Percentiles rank a stretch among this genome's conserved stretches.
Evolutionary conservation across 306 rosid genomes (phyloP).

Genomic region (Prosopis cineraria): DNA sequence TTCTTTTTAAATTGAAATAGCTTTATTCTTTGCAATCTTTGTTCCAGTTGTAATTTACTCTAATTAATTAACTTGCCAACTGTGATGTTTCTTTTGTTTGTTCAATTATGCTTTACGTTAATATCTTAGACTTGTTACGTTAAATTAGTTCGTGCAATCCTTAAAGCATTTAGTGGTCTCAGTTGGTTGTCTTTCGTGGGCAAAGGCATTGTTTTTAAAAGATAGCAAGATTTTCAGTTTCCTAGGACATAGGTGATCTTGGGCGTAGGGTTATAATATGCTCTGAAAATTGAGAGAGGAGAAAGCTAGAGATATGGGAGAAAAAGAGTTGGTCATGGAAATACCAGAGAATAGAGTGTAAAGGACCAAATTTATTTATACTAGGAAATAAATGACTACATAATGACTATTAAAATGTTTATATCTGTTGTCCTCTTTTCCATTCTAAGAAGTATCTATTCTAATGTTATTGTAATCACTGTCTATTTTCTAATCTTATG

Average conservation of each 20-base stretch:
- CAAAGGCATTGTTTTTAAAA: constrained; percentile 1
- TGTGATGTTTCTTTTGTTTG: not conserved
- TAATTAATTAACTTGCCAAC: constrained; percentile 8
- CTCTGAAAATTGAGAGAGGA: not conserved
- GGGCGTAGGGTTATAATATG: not conserved
- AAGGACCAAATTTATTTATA: not conserved
- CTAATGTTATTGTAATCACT: constrained; percentile 3
- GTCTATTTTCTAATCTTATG: not conserved
- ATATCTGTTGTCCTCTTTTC: not conserved
- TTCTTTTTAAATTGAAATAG: not conserved
- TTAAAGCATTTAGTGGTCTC: constrained; percentile 1
- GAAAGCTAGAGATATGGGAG: not conserved
- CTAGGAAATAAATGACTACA: not conserved
- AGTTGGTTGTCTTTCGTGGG: not conserved
- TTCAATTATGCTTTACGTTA: constrained; percentile 3
- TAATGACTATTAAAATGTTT: not conserved
- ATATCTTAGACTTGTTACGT: constrained; percentile 2
- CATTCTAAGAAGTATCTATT: constrained; percentile 1
- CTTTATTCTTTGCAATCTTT: not conserved
- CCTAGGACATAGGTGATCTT: not conserved
- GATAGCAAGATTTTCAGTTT: not conserved
- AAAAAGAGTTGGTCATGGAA: not conserved
- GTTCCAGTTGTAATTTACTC: not conserved
- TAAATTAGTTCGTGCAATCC: not conserved
- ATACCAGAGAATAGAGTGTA: not conserved